A percentile compares a stretch with the other conserved stretches of the same genome.
Conservation (phyloP, 2,329 filamentous ascomycete genomes). For the Hymenoscyphus fraxineus region DNA sequence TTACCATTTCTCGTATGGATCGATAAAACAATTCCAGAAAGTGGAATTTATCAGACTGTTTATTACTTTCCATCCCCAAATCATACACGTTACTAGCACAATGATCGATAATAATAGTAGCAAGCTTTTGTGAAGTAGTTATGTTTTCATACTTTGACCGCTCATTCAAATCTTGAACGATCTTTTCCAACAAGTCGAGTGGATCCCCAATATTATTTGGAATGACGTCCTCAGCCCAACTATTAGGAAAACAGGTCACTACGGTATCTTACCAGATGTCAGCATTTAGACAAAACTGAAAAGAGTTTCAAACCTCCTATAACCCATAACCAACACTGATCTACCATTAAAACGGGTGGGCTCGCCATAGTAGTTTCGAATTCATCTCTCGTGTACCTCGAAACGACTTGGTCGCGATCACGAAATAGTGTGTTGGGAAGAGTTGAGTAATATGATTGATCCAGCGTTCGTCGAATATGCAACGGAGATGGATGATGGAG, state of each 20-base stretch:
- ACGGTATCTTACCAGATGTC: not conserved
- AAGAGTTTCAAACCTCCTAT: not conserved
- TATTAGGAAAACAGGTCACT: not conserved
- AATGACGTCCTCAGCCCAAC: not conserved
- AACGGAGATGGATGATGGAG: conserved; percentile 7
- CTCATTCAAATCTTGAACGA: not conserved
- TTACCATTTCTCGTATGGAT: not conserved
- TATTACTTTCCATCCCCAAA: not conserved
- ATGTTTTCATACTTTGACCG: not conserved
- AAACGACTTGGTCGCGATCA: conserved; percentile 6
- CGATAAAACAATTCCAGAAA: conserved; percentile 1
- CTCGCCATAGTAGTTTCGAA: not conserved
- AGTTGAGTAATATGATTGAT: conserved; percentile 1
- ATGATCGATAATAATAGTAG: conserved; percentile 3
- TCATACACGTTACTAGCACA: conserved; percentile 1
- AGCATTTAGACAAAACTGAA: not conserved
- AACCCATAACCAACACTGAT: conserved; percentile 3
- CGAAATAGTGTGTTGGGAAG: conserved; percentile 8
- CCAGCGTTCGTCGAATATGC: conserved; percentile 14
- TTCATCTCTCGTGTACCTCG: not conserved
- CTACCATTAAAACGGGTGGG: conserved; percentile 2
- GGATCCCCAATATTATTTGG: not conserved
- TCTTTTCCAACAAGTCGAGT: conserved; percentile 1
- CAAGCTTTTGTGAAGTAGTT: not conserved
- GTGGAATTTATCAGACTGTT: conserved; percentile 3